These are phyloP conservation scores for Lichtheimia ramosa DNA, from an alignment of 371 early-diverging fungal species.

Conservation along the genomic window DNA sequence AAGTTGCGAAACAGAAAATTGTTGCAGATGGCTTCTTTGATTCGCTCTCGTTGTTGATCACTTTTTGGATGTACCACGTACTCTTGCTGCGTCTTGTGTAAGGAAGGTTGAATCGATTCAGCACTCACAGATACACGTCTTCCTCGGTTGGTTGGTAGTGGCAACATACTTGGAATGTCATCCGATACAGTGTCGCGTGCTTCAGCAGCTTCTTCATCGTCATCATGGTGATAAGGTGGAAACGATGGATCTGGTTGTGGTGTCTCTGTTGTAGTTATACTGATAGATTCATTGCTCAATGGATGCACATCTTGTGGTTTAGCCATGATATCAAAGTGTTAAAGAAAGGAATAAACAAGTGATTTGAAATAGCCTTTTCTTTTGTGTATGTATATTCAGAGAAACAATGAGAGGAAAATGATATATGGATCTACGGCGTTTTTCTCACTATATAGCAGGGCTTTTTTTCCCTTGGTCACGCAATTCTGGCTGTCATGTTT, in stretches of 20 bases:
- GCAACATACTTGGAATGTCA: constrained; percentile 24
- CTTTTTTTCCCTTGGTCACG: background rate
- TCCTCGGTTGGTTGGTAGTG: constrained; percentile 73
- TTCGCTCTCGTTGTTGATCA: constrained; percentile 79
- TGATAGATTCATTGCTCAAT: constrained; percentile 2
- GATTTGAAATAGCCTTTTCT: background rate
- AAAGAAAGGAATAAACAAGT: too few relatives aligned
- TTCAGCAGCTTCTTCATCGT: constrained; percentile 32
- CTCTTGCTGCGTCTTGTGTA: constrained; percentile 56
- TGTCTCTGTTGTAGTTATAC: background rate
- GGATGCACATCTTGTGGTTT: constrained; percentile 4
- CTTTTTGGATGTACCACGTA: constrained; percentile 88
- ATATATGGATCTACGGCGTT: too few relatives aligned
- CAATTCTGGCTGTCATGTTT: background rate
- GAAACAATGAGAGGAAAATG: too few relatives aligned
- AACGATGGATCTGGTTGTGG: background rate
- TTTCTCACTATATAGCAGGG: background rate
- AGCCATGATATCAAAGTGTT: background rate
- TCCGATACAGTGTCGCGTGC: constrained; percentile 25
- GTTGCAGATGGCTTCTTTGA: constrained; percentile 74
- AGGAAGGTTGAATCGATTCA: constrained; percentile 92
- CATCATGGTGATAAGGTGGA: constrained; percentile 16
- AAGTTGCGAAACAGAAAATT: constrained; percentile 93
- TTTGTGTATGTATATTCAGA: background rate
- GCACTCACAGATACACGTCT: constrained; percentile 95